Percentiles rank a stretch among this genome's conserved stretches.
phyloP scores from a whole-genome alignment of 192 early-diverging fungal species.

The Backusella tarrabulga region DNA sequence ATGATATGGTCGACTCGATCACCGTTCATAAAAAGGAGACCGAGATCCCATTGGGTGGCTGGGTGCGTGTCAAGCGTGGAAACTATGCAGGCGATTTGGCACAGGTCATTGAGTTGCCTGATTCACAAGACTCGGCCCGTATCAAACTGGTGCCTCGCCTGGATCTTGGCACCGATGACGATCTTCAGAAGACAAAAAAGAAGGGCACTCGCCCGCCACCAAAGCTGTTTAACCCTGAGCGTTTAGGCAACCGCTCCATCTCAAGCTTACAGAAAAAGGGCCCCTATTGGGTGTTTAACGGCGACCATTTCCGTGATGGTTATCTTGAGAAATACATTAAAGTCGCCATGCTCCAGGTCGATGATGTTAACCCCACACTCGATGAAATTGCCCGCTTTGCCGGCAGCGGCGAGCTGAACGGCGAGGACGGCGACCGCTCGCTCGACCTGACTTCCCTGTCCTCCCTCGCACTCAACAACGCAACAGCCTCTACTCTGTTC shows the following conservation, averaged over 20 bases:
- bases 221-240: conserved; percentile 73
- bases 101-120: conserved; percentile 66
- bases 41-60: conserved; percentile 65
- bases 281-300: conserved; percentile 56
- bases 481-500: conserved; percentile 54
- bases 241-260: conserved; percentile 36
- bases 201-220: conserved; percentile 64
- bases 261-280: conserved; percentile 55
- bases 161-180: conserved; percentile 53
- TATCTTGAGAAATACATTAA: conserved; percentile 86
- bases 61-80: conserved; percentile 90
- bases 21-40: conserved; percentile 65
- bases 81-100: conserved; percentile 94
- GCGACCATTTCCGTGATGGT: conserved; percentile 67
- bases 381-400: conserved; percentile 90
- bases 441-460: conserved; percentile 32
- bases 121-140: conserved; percentile 62
- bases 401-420: conserved; percentile 66
- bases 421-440: conserved; percentile 50
- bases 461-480: conserved; percentile 49
- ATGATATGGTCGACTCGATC: conserved; percentile 90
- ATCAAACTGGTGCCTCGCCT: conserved; percentile 77
- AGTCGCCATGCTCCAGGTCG: conserved; percentile 54
- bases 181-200: conserved; percentile 59
- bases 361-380: conserved; percentile 81